phyloP scores from a whole-genome alignment of 2,329 filamentous ascomycete species.

The Diaporthe ilicicola region DNA sequence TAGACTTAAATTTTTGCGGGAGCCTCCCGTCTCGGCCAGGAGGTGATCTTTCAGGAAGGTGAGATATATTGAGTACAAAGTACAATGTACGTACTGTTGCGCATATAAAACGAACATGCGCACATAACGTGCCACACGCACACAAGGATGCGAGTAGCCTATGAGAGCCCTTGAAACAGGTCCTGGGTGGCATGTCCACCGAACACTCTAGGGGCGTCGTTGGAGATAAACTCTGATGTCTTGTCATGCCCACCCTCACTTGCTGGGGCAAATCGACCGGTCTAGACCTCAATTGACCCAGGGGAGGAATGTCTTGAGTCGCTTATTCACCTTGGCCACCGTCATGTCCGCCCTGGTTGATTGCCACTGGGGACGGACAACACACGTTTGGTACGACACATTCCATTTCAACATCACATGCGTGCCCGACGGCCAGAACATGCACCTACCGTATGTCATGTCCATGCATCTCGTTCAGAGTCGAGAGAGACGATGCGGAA shows the following conservation, averaged over 20 bases:
- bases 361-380: constrained; percentile 11
- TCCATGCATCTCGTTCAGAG: neutral
- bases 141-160: constrained; percentile 1
- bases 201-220: neutral
- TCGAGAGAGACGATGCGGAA: neutral
- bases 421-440: constrained; percentile 19
- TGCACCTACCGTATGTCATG: constrained; percentile 14
- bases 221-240: constrained; percentile 1
- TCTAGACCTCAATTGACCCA: constrained; percentile 8
- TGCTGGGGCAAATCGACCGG: neutral
- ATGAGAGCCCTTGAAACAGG: neutral
- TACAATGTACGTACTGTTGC: neutral
- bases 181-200: constrained; percentile 4
- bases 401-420: neutral
- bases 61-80: neutral
- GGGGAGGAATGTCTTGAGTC: neutral
- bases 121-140: neutral
- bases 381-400: constrained; percentile 9
- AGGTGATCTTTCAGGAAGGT: constrained; percentile 11
- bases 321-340: constrained; percentile 15
- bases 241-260: constrained; percentile 19
- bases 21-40: constrained; percentile 20
- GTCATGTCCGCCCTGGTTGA: constrained; percentile 3
- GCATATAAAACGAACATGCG: neutral
- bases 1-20: constrained; percentile 22